Conservation (phyloP, 2,329 filamentous ascomycete species). For the Furcasterigmium sp. region DNA sequence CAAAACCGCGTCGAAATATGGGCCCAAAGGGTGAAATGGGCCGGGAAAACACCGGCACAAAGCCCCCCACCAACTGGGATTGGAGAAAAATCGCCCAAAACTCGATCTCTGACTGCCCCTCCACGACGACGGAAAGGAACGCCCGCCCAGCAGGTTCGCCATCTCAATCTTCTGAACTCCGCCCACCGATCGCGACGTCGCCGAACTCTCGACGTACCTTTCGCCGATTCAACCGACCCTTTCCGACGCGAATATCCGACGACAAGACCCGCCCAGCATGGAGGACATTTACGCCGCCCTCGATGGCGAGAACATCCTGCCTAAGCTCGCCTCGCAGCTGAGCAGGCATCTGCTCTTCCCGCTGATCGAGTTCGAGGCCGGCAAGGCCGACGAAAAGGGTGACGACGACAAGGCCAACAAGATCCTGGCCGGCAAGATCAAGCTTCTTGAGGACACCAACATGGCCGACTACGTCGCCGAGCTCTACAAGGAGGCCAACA, state of each 20-base stretch:
- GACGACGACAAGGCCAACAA: constrained; percentile 55
- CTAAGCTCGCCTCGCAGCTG: constrained; percentile 84
- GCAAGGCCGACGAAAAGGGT: constrained; percentile 72
- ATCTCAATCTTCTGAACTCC: constrained; percentile 1
- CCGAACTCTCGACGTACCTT: constrained; percentile 13
- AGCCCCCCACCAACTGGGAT: constrained; percentile 13
- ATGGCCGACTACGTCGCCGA: constrained; percentile 98
- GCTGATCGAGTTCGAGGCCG: constrained; percentile 84
- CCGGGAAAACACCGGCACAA: constrained; percentile 11
- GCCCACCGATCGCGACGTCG: constrained; percentile 7
- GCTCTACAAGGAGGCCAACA: constrained; percentile 84
- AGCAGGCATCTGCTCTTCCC: constrained; percentile 97
- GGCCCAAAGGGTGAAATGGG: not conserved
- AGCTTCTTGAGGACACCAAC: constrained; percentile 93
- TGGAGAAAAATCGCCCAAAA: constrained; percentile 14
- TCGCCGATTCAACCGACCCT: not conserved
- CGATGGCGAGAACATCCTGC: constrained; percentile 55
- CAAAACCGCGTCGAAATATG: too few relatives aligned
- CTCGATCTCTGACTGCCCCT: constrained; percentile 13
- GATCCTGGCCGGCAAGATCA: constrained; percentile 82
- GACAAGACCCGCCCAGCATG: constrained; percentile 11
- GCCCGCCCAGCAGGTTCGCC: constrained; percentile 4
- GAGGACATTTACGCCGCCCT: constrained; percentile 13
- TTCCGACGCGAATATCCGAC: not conserved
- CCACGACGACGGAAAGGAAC: constrained; percentile 8